Base-by-base conservation (phyloP, 441 rosid genomes). In the Erysimum cheiri region DNA sequence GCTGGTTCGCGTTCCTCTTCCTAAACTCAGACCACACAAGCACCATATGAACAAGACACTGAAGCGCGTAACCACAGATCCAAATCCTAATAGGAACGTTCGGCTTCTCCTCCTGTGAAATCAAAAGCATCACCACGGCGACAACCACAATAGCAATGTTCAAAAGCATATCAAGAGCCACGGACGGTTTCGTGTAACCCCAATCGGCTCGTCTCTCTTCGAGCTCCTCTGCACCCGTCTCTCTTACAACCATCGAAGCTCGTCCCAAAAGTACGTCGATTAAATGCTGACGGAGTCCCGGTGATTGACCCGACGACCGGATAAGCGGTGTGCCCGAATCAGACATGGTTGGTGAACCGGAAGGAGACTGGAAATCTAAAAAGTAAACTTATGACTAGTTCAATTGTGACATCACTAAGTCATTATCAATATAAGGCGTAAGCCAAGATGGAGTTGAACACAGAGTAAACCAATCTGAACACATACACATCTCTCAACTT, bases 101-200 rank as follows among this genome's bases (percentile, higher is more conserved):
- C 0, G 89, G 87, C 5, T 73, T 81, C 81, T 88, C 90, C n/a
- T 74, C 60, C 5, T 69, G 41, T 1, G 84, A 58, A 35, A 78
- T 39, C 24, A 85, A 44, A 12, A 85, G 73, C 77, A 81, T 83
- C 14, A 79, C 77, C 15, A 63, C 15, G 0, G 90, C 74, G 3
- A 79, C 88, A 67, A 81, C 43, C 4, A 84, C 84, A 43, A 88
- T 83, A 3, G 86, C 82, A 50, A 67, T 49, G 74, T 85, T 88
- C 88, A 88, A 88, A n/a, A 86, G 79, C 74, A 86, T 77, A 66
- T 85, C 93, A 8, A 86, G 77, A 35, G 81, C 85, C 47, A 83
- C 79, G 6, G 84, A 74, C 36, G 87, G 88, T 58, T 75, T 80
- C 12, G 87, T 84, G 73, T 74, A 82, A 13, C 73, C 70, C 77